Base-by-base conservation (phyloP, 371 early-diverging fungal genomes). In the Catenaria anguillulae region DNA sequence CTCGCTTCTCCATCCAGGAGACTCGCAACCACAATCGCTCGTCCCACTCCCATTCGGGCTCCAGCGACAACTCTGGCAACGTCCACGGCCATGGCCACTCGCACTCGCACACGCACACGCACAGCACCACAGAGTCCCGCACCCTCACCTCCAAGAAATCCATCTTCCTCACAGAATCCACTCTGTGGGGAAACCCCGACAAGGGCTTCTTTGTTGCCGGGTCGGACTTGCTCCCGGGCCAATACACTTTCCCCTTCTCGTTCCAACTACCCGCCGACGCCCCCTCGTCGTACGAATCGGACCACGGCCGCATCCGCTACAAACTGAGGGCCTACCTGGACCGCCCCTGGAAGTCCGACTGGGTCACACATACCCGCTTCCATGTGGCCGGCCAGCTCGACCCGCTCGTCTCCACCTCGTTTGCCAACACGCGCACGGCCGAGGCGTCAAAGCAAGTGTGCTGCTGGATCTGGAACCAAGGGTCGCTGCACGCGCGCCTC, bases 171-270 rank as follows among this genome's bases (percentile, higher is more conserved):
- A 24, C 8, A 19, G 58, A 40, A 31, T 15, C 31, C 29, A 58
- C 58, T 0, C 4, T 58, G 42, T 58, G 58, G 58, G 58, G 58
- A 2, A 34, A 6, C 24, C 26, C n/a, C 36, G 36, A 35, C 24
- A 36, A 58, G 31, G 58, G 58, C 24, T 24, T 36, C 15, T 21
- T 58, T 24, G 58, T 58, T 6, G 24, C 58, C 26, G 58, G 58
- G 40, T 26, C n/a, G 24, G 58, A 58, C 33, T 24, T 58, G 2
- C 8, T 12, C 29, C 26, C 58, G 24, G 58, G 58, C 40, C 24
- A 24, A 36, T 58, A 58, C 43, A 24, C 36, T 17, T 58, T 58
- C 58, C 58, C 58, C 12, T 58, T 58, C 21, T 13, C 36, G 58
- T 58, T 58, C 31, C 36, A 33, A 31, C 13, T 58, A 4, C 58